Evolutionary conservation across 2,329 filamentous ascomycete genomes (phyloP).

Genomic region (Cladophialophora bantiana): DNA sequence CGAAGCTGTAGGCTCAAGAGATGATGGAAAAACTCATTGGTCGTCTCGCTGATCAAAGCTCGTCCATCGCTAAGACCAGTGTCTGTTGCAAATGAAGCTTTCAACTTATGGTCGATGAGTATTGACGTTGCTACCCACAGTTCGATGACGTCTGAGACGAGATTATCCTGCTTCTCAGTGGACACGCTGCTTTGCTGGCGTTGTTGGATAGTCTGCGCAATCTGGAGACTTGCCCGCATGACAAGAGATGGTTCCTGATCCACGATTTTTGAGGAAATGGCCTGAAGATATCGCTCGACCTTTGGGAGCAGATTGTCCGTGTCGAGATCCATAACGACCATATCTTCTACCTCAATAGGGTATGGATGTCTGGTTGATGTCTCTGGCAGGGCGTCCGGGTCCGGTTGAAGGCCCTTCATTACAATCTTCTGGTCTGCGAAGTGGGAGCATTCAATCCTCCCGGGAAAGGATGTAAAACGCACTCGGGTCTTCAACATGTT

Average conservation of each 20-base stretch:
- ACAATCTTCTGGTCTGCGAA: conserved; percentile 61
- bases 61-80: conserved; percentile 45
- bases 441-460: conserved; percentile 61
- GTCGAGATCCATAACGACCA: conserved; percentile 60
- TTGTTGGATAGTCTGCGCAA: conserved; percentile 20
- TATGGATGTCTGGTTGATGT: background rate
- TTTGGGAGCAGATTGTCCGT: conserved; percentile 52
- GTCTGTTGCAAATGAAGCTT: conserved; percentile 57
- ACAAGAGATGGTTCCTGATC: conserved; percentile 59
- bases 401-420: conserved; percentile 48
- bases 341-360: conserved; percentile 38
- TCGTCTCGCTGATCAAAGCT: conserved; percentile 45
- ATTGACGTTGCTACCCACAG: conserved; percentile 65
- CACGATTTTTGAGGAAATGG: conserved; percentile 49
- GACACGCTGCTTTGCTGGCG: conserved; percentile 9
- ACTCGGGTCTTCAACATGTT: conserved; percentile 47
- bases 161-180: conserved; percentile 48
- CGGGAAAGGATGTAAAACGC: conserved; percentile 46
- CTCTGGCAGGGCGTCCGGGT: background rate
- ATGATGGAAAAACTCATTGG: conserved; percentile 54
- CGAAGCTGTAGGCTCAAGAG: conserved; percentile 63
- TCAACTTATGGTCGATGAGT: conserved; percentile 51
- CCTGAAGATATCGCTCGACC: conserved; percentile 62
- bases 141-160: conserved; percentile 61
- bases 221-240: conserved; percentile 45